These are phyloP conservation scores for Wickerhamomyces mucosus DNA, from an alignment of 805 yeast genomes.

Conservation along the genomic window DNA sequence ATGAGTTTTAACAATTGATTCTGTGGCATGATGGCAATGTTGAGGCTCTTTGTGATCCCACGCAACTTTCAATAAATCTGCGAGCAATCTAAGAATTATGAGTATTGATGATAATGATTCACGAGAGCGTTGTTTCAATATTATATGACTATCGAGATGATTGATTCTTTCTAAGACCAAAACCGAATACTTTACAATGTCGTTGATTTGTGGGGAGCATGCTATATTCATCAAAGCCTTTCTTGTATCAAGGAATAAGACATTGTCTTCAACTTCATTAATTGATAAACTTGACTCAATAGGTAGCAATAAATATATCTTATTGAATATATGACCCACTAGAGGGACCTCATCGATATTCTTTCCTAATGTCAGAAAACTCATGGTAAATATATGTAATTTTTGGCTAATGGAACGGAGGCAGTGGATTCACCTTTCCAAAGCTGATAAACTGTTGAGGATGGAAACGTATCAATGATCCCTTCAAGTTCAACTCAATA, in stretches of 20 bases:
- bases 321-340: conserved; percentile 25
- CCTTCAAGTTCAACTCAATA: no score
- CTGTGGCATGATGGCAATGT: background rate
- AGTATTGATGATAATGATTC: conserved; percentile 26
- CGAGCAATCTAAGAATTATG: conserved; percentile 28
- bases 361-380: conserved; percentile 5
- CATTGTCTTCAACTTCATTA: conserved; percentile 28
- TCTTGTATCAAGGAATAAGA: conserved; percentile 24
- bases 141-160: conserved; percentile 16
- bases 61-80: conserved; percentile 29
- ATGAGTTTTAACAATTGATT: conserved; percentile 1
- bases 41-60: conserved; percentile 27
- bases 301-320: conserved; percentile 27
- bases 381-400: no score
- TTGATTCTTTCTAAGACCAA: conserved; percentile 21
- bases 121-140: conserved; percentile 19
- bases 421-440: conserved; percentile 2
- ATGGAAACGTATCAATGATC: no score
- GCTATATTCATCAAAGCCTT: conserved; percentile 25
- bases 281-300: conserved; percentile 25
- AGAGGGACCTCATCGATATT: conserved; percentile 15
- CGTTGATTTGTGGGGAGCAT: conserved; percentile 18
- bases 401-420: no score
- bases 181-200: conserved; percentile 21
- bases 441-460: no score